Evolutionary conservation across 192 early-diverging fungal genomes (phyloP).

Genomic region (Chytriomyces confervae): DNA sequence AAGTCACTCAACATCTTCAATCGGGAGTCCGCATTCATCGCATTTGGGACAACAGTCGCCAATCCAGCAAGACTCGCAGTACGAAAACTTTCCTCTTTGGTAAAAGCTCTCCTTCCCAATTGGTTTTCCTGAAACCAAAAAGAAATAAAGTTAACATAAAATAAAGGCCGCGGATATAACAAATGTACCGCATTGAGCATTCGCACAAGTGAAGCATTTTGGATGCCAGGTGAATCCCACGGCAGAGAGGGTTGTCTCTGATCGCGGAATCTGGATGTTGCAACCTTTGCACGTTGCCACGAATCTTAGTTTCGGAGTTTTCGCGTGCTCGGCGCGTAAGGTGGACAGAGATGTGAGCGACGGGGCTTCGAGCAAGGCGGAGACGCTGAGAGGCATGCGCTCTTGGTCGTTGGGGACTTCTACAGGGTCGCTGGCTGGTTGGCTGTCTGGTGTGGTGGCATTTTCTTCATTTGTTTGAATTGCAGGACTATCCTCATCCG

Average conservation of each 20-base stretch:
- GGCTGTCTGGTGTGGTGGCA: not conserved
- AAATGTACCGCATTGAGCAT: conserved; percentile 28
- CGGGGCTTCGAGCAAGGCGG: not conserved
- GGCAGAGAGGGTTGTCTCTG: conserved; percentile 12
- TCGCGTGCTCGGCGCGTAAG: not conserved
- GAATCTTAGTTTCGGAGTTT: not conserved
- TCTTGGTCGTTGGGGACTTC: not conserved
- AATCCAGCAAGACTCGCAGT: conserved; percentile 30
- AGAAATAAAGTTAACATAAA: not conserved
- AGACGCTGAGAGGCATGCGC: not conserved
- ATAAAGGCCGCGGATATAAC: not conserved
- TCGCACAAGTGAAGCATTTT: conserved; percentile 31
- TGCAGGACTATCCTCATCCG: not conserved
- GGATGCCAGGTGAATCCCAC: conserved; percentile 32
- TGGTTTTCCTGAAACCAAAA: conserved; percentile 4
- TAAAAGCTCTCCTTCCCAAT: conserved; percentile 30
- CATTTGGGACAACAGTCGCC: conserved; percentile 31
- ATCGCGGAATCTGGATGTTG: not conserved
- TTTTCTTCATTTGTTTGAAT: not conserved
- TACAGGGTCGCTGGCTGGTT: too few relatives aligned
- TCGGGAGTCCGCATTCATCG: conserved; percentile 22
- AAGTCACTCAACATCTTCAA: conserved; percentile 24
- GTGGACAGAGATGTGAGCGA: conserved; percentile 17
- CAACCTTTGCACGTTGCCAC: conserved; percentile 29
- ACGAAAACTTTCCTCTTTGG: conserved; percentile 30